Conservation (phyloP, 2,329 filamentous ascomycete species). For the Aspergillus sp. region DNA sequence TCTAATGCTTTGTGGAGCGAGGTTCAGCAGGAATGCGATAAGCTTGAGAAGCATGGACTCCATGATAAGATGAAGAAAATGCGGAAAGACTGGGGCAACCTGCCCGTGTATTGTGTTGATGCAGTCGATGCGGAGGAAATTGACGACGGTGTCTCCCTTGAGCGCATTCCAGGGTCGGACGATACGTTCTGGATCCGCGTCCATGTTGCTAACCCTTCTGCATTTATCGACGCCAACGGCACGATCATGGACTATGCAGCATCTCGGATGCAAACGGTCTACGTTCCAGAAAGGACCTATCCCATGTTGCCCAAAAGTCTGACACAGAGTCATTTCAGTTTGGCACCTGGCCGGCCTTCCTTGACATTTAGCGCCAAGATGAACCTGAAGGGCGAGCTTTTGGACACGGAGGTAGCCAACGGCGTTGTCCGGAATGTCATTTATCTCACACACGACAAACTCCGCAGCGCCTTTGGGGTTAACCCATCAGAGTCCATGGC, state of each 20-base stretch:
- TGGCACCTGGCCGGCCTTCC: conserved; percentile 54
- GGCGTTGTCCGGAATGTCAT: conserved; percentile 57
- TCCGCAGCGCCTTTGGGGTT: conserved; percentile 39
- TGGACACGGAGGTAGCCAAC: conserved; percentile 55
- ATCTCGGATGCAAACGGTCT: conserved; percentile 55
- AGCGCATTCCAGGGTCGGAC: conserved; percentile 45
- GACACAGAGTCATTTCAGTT: conserved; percentile 54
- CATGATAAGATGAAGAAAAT: conserved; percentile 57
- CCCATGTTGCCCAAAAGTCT: conserved; percentile 56
- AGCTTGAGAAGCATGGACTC: conserved; percentile 30
- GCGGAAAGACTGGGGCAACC: conserved; percentile 57
- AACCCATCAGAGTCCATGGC: conserved; percentile 17
- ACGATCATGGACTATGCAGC: conserved; percentile 55
- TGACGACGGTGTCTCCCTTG: conserved; percentile 63
- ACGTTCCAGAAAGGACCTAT: conserved; percentile 53
- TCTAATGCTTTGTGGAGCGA: conserved; percentile 33
- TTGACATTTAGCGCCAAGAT: conserved; percentile 62
- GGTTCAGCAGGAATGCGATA: conserved; percentile 28
- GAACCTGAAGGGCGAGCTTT: conserved; percentile 50
- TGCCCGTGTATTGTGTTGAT: conserved; percentile 63
- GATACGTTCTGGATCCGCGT: conserved; percentile 59
- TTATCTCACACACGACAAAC: conserved; percentile 49
- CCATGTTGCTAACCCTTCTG: conserved; percentile 65
- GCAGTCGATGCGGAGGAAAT: conserved; percentile 55
- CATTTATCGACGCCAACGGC: conserved; percentile 56